Conservation (phyloP, 2,329 filamentous ascomycete genomes). For the Ceratocystis colombiana region DNA sequence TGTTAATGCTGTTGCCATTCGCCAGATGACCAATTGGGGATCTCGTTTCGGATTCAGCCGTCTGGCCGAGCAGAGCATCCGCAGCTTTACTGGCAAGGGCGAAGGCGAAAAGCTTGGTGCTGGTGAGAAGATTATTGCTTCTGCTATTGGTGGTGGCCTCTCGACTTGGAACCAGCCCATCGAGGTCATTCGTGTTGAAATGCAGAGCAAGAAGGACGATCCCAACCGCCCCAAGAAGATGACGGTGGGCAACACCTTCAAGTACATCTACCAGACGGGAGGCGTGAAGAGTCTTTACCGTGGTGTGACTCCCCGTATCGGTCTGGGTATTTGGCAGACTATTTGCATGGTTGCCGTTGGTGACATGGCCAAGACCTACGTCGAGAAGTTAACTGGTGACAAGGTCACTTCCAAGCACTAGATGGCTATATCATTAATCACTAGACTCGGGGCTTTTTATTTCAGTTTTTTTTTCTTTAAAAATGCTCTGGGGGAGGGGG, state of each 20-base stretch:
- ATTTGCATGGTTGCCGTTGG: constrained; percentile 99
- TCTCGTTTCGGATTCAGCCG: constrained; percentile 88
- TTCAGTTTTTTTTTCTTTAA: neutral
- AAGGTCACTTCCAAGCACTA: constrained; percentile 58
- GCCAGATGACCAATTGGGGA: constrained; percentile 99
- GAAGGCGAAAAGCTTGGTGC: constrained; percentile 66
- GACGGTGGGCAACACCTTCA: constrained; percentile 77
- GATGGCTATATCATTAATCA: constrained; percentile 1
- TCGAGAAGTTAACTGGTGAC: constrained; percentile 57
- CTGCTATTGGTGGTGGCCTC: constrained; percentile 80
- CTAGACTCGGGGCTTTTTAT: neutral
- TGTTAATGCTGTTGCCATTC: constrained; percentile 95
- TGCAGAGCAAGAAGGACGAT: constrained; percentile 98
- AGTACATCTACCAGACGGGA: constrained; percentile 85
- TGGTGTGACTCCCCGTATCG: constrained; percentile 86
- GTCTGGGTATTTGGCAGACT: constrained; percentile 96
- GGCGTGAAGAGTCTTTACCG: constrained; percentile 89
- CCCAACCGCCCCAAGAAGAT: constrained; percentile 98
- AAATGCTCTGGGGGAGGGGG: neutral
- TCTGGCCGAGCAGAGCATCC: constrained; percentile 82
- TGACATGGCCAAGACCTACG: constrained; percentile 71
- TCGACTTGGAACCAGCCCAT: constrained; percentile 99
- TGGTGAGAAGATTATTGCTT: constrained; percentile 80
- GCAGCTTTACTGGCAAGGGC: constrained; percentile 65
- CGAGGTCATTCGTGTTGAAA: constrained; percentile 98